These are phyloP conservation scores for Fusarium papillatum DNA, from an alignment of 2,329 filamentous ascomycete species.

Conservation along the genomic window DNA sequence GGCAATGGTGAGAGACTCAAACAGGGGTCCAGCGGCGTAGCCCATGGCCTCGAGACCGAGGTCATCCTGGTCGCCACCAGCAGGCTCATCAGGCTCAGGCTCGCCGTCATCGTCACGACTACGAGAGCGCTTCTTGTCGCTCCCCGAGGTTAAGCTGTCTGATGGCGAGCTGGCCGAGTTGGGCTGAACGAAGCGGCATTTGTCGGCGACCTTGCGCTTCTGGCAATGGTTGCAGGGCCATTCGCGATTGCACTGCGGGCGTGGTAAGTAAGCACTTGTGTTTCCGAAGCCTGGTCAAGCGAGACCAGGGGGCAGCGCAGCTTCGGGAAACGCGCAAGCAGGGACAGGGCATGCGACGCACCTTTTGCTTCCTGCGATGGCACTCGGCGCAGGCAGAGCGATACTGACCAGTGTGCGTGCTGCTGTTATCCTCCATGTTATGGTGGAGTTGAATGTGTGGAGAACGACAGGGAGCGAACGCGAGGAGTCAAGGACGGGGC, in stretches of 20 bases:
- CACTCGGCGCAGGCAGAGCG: constrained; percentile 59
- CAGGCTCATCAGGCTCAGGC: constrained; percentile 30
- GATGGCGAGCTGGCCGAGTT: constrained; percentile 36
- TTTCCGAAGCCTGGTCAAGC: constrained; percentile 50
- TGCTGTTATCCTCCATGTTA: constrained; percentile 55
- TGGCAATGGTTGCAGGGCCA: constrained; percentile 56
- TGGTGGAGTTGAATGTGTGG: constrained; percentile 41
- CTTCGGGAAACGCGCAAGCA: background rate
- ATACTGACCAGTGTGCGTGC: constrained; percentile 52
- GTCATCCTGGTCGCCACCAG: constrained; percentile 43
- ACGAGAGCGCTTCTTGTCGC: constrained; percentile 41
- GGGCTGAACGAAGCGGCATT: constrained; percentile 47
- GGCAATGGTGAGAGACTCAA: constrained; percentile 42
- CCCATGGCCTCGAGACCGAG: constrained; percentile 50
- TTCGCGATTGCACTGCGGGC: constrained; percentile 51
- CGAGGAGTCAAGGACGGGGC: constrained; percentile 25
- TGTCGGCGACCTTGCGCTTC: constrained; percentile 53
- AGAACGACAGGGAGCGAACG: constrained; percentile 38
- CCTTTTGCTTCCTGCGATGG: constrained; percentile 56
- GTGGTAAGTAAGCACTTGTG: constrained; percentile 20
- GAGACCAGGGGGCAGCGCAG: background rate
- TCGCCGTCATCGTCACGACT: constrained; percentile 35
- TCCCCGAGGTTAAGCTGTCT: constrained; percentile 28
- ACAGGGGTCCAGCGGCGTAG: constrained; percentile 49
- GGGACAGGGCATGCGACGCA: constrained; percentile 22